These are phyloP conservation scores for Dentipellis sp. DNA, from an alignment of 768 basidiomycete genomes.

Conservation along the genomic window DNA sequence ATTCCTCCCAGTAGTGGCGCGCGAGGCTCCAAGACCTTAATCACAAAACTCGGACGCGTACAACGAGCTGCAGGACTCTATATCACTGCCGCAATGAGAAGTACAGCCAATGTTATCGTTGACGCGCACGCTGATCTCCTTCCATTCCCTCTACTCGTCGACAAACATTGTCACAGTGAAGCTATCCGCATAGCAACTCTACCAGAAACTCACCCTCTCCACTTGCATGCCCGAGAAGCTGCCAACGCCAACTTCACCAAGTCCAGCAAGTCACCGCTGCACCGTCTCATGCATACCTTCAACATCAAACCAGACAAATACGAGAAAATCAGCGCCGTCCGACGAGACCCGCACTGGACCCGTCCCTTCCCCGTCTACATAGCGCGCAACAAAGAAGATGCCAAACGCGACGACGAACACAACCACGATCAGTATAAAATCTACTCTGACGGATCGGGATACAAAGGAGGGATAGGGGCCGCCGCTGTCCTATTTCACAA, in stretches of 20 bases:
- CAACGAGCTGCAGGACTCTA: not conserved
- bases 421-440: too few species aligned
- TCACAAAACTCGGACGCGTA: not conserved
- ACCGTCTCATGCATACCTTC: not conserved
- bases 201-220: not conserved
- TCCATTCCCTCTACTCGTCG: not conserved
- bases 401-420: not conserved
- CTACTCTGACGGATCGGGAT: too few species aligned
- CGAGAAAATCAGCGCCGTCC: not conserved
- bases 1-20: not conserved
- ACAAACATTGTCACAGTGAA: not conserved
- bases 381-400: too few species aligned
- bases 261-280: not conserved
- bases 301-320: not conserved
- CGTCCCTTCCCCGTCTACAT: too few species aligned
- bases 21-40: not conserved
- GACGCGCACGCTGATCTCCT: not conserved
- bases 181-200: not conserved
- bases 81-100: not conserved
- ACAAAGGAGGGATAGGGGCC: constrained; percentile 8
- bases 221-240: not conserved
- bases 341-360: too few species aligned
- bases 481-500: too few species aligned
- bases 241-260: not conserved
- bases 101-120: not conserved